These are phyloP conservation scores for Hortaea sp. DNA, from an alignment of 2,329 filamentous ascomycete genomes.

Conservation along the genomic window DNA sequence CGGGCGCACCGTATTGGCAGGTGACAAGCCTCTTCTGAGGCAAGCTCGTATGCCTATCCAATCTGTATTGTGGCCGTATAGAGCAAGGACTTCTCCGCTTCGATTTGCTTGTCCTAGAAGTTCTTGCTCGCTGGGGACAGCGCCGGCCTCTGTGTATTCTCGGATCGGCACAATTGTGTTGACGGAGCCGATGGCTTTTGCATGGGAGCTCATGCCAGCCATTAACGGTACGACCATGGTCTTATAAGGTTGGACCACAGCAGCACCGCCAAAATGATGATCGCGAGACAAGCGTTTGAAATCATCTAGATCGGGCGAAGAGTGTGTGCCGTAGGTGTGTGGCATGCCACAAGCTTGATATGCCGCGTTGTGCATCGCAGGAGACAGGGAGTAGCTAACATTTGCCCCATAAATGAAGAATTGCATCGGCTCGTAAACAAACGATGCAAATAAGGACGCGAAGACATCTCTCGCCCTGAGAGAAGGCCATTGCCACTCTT, in stretches of 20 bases:
- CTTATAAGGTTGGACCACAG: conserved; percentile 64
- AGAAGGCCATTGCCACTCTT: conserved; percentile 1
- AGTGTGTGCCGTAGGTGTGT: conserved; percentile 56
- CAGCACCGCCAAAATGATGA: conserved; percentile 60
- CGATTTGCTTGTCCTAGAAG: conserved; percentile 50
- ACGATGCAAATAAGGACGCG: conserved; percentile 54
- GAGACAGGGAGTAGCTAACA: conserved; percentile 62
- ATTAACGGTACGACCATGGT: conserved; percentile 58
- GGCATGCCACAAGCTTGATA: conserved; percentile 57
- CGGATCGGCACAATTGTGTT: conserved; percentile 68
- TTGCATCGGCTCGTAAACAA: conserved; percentile 58
- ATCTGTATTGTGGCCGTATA: conserved; percentile 73
- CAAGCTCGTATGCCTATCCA: conserved; percentile 72
- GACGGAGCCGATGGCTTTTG: conserved; percentile 63
- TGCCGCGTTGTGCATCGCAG: conserved; percentile 67
- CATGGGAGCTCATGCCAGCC: conserved; percentile 59
- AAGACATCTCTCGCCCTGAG: conserved; percentile 56
- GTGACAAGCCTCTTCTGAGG: conserved; percentile 61
- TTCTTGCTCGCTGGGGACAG: conserved; percentile 44
- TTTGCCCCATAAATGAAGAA: conserved; percentile 67
- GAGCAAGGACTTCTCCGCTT: conserved; percentile 54
- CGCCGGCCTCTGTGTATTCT: conserved; percentile 45
- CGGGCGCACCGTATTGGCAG: conserved; percentile 50
- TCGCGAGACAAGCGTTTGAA: conserved; percentile 56
- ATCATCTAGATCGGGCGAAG: conserved; percentile 51